A percentile compares a stretch with the other conserved stretches of the same genome.
Evolutionary conservation across 2,329 filamentous ascomycete species (phyloP).

Genomic region (Fusarium torulosum): DNA sequence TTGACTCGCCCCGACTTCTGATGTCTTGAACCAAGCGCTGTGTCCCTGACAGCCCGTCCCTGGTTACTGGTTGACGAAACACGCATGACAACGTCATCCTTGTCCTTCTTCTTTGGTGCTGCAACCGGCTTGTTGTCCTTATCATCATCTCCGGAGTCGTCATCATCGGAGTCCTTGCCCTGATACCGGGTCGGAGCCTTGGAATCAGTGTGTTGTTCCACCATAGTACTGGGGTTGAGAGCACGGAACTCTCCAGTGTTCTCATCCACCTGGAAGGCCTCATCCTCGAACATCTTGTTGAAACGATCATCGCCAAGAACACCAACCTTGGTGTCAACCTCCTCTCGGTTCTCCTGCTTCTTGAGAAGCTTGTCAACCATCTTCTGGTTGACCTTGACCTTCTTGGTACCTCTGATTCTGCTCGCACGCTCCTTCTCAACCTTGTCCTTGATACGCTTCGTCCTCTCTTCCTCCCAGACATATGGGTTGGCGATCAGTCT

Average conservation of each 20-base stretch:
- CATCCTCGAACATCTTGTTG: slow-evolving; percentile 88
- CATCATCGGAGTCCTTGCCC: slow-evolving; percentile 59
- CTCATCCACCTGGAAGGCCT: slow-evolving; percentile 94
- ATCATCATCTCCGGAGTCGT: slow-evolving; percentile 60
- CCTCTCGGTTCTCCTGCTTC: slow-evolving; percentile 70
- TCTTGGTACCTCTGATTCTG: slow-evolving; percentile 93
- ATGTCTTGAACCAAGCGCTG: slow-evolving; percentile 67
- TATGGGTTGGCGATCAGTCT: slow-evolving; percentile 93
- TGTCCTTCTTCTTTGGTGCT: slow-evolving; percentile 42
- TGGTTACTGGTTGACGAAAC: slow-evolving; percentile 77
- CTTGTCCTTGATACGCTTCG: slow-evolving; percentile 92
- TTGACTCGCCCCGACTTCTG: slow-evolving; percentile 63
- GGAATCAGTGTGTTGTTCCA: slow-evolving; percentile 52
- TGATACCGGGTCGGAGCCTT: slow-evolving; percentile 56
- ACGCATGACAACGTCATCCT: slow-evolving; percentile 69
- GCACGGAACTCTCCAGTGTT: slow-evolving; percentile 85
- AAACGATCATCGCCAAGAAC: slow-evolving; percentile 90
- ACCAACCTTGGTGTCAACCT: slow-evolving; percentile 70
- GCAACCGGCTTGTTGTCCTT: slow-evolving; percentile 48
- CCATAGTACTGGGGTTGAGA: slow-evolving; percentile 87
- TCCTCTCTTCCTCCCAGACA: slow-evolving; percentile 90
- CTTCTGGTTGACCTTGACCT: slow-evolving; percentile 95
- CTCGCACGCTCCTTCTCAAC: slow-evolving; percentile 97
- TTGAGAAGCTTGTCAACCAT: slow-evolving; percentile 80
- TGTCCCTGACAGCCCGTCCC: slow-evolving; percentile 67